These are phyloP conservation scores for Starmerella bombicola DNA, from an alignment of 805 yeast species.

Conservation along the genomic window DNA sequence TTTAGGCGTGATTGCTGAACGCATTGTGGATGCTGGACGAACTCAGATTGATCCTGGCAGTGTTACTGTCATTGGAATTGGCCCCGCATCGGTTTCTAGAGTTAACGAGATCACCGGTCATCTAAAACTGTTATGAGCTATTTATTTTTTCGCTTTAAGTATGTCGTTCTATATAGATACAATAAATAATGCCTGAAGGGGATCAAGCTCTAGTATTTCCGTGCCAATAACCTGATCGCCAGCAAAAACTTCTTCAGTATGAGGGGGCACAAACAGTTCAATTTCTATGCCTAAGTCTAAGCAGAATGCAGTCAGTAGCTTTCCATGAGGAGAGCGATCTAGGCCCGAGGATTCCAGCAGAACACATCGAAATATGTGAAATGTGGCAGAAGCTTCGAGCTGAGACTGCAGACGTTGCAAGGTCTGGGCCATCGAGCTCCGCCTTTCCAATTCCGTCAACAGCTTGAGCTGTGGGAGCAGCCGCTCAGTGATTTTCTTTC, in stretches of 20 bases:
- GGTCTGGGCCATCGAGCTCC: slow-evolving; percentile 5
- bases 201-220: slow-evolving; percentile 35
- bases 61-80: slow-evolving; percentile 90
- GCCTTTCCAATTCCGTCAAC: slow-evolving; percentile 3
- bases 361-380: slow-evolving; percentile 33
- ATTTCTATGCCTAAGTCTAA: slow-evolving; percentile 37
- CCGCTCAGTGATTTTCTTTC: slow-evolving; percentile 2
- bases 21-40: slow-evolving; percentile 92
- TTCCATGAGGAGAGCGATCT: slow-evolving; percentile 14
- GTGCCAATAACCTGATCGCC: slow-evolving; percentile 35
- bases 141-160: background rate
- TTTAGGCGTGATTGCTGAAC: slow-evolving; percentile 60
- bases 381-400: slow-evolving; percentile 9
- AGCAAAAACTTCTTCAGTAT: slow-evolving; percentile 21
- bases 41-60: slow-evolving; percentile 95
- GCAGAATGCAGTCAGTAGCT: slow-evolving; percentile 37
- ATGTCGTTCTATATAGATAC: slow-evolving; percentile 23
- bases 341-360: slow-evolving; percentile 29
- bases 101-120: slow-evolving; percentile 73
- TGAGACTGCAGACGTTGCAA: slow-evolving; percentile 9
- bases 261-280: slow-evolving; percentile 25
- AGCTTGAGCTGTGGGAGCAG: slow-evolving; percentile 14
- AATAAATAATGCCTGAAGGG: slow-evolving; percentile 33
- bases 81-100: slow-evolving; percentile 79
- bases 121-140: slow-evolving; percentile 50